Conservation (phyloP, 345 rosid genomes). For the Eucalyptus curtisii region DNA sequence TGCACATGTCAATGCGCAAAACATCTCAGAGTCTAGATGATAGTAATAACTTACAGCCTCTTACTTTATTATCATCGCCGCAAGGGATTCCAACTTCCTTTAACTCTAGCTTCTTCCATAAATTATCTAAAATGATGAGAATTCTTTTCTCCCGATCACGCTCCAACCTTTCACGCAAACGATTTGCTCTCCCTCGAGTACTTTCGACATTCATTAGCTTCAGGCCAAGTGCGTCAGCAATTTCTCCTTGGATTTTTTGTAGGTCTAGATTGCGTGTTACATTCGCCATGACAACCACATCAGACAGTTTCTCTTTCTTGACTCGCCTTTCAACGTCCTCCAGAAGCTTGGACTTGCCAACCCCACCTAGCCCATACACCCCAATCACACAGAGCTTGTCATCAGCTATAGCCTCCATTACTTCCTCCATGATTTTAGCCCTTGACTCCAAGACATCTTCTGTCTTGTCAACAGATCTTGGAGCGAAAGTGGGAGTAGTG, state of each 20-base stretch:
- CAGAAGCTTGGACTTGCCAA: conserved; percentile 1
- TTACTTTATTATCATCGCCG: too few species aligned
- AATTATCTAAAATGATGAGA: too few species aligned
- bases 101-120: too few species aligned
- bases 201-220: neutral
- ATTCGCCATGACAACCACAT: neutral
- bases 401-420: neutral
- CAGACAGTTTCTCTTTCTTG: neutral
- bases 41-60: too few species aligned
- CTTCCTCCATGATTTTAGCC: neutral
- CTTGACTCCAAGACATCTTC: neutral
- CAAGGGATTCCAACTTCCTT: too few species aligned
- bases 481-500: accelerated
- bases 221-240: neutral
- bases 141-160: too few species aligned
- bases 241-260: neutral
- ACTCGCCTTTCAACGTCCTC: neutral
- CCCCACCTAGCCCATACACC: neutral
- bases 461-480: accelerated
- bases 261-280: neutral
- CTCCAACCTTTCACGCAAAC: accelerated
- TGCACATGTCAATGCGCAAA: too few species aligned
- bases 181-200: neutral
- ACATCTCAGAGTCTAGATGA: too few species aligned
- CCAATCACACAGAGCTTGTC: neutral